phyloP scores from a whole-genome alignment of 257 asterid species.

The Mentha longifolia region DNA sequence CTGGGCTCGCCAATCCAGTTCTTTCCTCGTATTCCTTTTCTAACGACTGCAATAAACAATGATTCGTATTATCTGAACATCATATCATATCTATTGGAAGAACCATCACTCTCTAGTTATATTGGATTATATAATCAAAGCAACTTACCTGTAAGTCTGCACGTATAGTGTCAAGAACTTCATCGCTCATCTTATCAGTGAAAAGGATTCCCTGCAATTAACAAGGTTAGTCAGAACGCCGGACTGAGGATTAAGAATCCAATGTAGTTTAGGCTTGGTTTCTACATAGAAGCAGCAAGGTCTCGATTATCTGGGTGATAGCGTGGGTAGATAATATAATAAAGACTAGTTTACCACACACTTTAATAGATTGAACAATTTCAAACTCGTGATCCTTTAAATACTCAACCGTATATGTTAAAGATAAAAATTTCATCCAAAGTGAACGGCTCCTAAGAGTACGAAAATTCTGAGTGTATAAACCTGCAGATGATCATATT shows the following conservation, averaged over 20 bases:
- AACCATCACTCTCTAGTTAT: neutral
- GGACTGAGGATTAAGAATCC: neutral
- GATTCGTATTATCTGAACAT: neutral
- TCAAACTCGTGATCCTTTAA: too few relatives aligned
- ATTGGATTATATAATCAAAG: neutral
- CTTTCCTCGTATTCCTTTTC: slow-evolving; percentile 80
- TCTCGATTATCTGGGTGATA: too few relatives aligned
- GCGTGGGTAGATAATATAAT: too few relatives aligned
- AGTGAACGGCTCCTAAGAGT: neutral
- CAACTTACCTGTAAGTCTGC: slow-evolving; percentile 67
- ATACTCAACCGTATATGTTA: too few relatives aligned
- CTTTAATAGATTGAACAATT: too few relatives aligned
- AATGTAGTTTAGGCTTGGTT: slow-evolving; percentile 7
- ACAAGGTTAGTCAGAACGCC: slow-evolving; percentile 20
- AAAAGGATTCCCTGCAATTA: slow-evolving; percentile 85
- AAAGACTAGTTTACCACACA: too few relatives aligned
- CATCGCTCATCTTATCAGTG: slow-evolving; percentile 85
- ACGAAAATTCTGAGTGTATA: neutral
- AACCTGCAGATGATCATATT: slow-evolving; percentile 91
- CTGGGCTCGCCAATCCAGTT: slow-evolving; percentile 90
- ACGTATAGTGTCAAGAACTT: slow-evolving; percentile 73
- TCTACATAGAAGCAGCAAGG: neutral
- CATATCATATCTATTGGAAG: neutral
- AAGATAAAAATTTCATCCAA: too few relatives aligned
- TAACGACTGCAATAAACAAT: slow-evolving; percentile 57